Percentiles rank a stretch among this genome's conserved stretches.
phyloP scores from a whole-genome alignment of 2,329 filamentous ascomycete genomes.

The Coniochaeta sp. region DNA sequence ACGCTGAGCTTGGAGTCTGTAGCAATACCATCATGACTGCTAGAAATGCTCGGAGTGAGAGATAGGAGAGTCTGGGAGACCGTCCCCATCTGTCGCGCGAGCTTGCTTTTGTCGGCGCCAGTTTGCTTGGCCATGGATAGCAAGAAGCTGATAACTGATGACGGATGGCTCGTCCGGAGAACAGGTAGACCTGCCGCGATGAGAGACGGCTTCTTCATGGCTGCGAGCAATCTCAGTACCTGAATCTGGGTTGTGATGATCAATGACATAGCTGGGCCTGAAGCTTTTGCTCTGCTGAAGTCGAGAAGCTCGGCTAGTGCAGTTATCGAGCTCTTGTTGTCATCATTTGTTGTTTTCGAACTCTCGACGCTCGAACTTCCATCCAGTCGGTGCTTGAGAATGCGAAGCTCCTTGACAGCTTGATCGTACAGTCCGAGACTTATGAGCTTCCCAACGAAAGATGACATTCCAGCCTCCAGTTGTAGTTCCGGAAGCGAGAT shows the following conservation, averaged over 20 bases:
- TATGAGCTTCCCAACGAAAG: conserved; percentile 59
- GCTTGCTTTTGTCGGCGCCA: conserved; percentile 44
- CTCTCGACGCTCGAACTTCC: conserved; percentile 11
- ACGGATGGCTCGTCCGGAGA: conserved; percentile 41
- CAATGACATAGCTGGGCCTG: conserved; percentile 39
- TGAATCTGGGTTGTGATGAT: conserved; percentile 59
- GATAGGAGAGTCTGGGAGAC: conserved; percentile 58
- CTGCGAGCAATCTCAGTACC: conserved; percentile 54
- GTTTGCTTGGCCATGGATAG: conserved; percentile 33
- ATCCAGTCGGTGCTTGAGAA: conserved; percentile 58
- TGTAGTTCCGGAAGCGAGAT: conserved; percentile 55
- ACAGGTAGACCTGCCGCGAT: conserved; percentile 50
- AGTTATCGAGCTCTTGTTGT: conserved; percentile 30
- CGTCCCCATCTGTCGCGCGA: conserved; percentile 57
- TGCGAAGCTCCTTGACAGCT: conserved; percentile 59
- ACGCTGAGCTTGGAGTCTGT: conserved; percentile 46
- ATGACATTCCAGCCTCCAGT: conserved; percentile 65
- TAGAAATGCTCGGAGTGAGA: conserved; percentile 59
- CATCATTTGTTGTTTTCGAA: conserved; percentile 24
- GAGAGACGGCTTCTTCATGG: conserved; percentile 48
- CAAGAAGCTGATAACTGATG: conserved; percentile 53
- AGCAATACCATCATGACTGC: conserved; percentile 51
- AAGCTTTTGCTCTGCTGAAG: conserved; percentile 39
- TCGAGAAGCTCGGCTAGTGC: conserved; percentile 53
- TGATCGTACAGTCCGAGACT: conserved; percentile 57